Conservation (phyloP, 2,329 filamentous ascomycete genomes). For the Colletotrichum scovillei region DNA sequence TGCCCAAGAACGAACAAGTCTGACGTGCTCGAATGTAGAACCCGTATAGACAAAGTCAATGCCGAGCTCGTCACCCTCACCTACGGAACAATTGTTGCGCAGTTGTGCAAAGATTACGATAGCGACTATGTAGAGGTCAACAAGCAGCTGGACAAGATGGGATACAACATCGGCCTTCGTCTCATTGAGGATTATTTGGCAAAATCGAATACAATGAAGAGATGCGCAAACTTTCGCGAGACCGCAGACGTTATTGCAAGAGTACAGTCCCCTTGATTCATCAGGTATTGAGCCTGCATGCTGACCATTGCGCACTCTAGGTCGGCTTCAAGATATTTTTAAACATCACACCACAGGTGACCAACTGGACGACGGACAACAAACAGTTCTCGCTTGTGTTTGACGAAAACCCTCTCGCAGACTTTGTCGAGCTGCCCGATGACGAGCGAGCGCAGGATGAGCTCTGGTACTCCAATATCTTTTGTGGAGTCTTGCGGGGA, state of each 20-base stretch:
- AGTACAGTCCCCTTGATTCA: slow-evolving; percentile 58
- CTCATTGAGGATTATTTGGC: slow-evolving; percentile 98
- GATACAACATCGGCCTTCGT: slow-evolving; percentile 96
- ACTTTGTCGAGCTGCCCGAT: slow-evolving; percentile 97
- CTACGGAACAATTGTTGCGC: slow-evolving; percentile 96
- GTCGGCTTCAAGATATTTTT: slow-evolving; percentile 99
- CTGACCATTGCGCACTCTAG: slow-evolving; percentile 56
- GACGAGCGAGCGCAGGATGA: slow-evolving; percentile 96
- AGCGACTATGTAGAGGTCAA: slow-evolving; percentile 96
- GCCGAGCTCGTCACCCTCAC: slow-evolving; percentile 97
- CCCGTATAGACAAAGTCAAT: slow-evolving; percentile 96
- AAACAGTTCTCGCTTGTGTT: slow-evolving; percentile 97
- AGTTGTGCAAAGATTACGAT: slow-evolving; percentile 96
- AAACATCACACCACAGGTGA: slow-evolving; percentile 92
- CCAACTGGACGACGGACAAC: slow-evolving; percentile 95
- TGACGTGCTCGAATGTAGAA: slow-evolving; percentile 65
- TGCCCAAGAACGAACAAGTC: not conserved
- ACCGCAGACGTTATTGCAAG: slow-evolving; percentile 97
- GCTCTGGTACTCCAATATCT: slow-evolving; percentile 97
- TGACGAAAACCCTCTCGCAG: slow-evolving; percentile 95
- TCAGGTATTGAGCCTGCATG: not conserved
- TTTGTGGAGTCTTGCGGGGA: slow-evolving; percentile 91
- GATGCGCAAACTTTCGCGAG: slow-evolving; percentile 93
- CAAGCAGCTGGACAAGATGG: slow-evolving; percentile 98
- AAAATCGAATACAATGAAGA: slow-evolving; percentile 89